These are phyloP conservation scores for Fusarium vanettenii DNA, from an alignment of 2,329 filamentous ascomycete species.

Conservation along the genomic window DNA sequence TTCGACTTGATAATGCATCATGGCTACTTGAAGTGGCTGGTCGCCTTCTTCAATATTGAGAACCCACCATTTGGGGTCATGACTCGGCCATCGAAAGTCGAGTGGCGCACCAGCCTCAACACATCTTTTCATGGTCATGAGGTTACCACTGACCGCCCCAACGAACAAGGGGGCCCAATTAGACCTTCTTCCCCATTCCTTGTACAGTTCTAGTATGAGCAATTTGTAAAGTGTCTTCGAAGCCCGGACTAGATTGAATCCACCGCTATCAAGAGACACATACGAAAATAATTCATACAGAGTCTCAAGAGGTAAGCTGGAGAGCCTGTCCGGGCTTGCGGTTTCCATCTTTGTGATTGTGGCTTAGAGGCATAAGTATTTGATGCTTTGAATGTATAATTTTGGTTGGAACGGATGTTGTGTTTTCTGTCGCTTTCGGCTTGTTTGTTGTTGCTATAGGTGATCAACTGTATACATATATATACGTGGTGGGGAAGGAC, in stretches of 20 bases:
- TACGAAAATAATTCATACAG: not conserved
- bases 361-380: not conserved
- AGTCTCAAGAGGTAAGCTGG: not conserved
- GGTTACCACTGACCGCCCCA: not conserved
- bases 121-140: not conserved
- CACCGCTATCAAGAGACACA: not conserved
- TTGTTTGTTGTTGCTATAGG: not conserved
- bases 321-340: not conserved
- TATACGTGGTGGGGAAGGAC: not conserved
- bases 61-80: not conserved
- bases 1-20: not conserved
- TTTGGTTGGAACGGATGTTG: not conserved
- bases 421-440: not conserved
- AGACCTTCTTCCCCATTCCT: not conserved
- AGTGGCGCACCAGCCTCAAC: not conserved
- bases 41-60: not conserved
- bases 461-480: not conserved
- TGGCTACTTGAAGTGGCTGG: constrained; percentile 3
- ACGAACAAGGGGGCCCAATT: not conserved
- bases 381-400: not conserved
- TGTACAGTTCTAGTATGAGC: not conserved
- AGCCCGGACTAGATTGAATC: not conserved
- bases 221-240: not conserved
- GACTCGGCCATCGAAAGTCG: not conserved
- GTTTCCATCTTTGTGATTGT: not conserved